phyloP scores from a whole-genome alignment of 139 green algal species.

The Chlamydomonas sp. region DNA sequence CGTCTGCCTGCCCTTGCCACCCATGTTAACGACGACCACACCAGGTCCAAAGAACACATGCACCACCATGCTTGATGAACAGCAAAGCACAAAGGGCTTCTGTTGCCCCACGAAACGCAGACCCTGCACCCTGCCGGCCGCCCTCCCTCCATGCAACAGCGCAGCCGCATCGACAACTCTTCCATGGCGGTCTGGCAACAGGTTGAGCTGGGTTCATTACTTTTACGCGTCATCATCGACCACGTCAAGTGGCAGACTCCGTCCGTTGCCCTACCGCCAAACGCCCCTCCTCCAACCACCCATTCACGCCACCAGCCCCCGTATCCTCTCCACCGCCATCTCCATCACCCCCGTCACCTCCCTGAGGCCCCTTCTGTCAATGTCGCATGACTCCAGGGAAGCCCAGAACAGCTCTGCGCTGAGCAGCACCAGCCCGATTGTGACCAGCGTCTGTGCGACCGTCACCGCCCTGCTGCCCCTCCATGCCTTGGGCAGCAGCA shows the following conservation, averaged over 20 bases:
- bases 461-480: not conserved
- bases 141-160: no score
- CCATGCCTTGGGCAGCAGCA: not conserved
- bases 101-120: no score
- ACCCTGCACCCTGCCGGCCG: no score
- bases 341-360: constrained; percentile 8
- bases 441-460: not conserved
- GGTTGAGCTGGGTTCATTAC: no score
- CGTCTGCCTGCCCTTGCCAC: no score
- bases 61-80: no score
- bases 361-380: constrained; percentile 6
- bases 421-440: constrained; percentile 10
- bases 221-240: no score
- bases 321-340: not conserved
- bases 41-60: no score
- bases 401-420: constrained; percentile 33
- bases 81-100: no score
- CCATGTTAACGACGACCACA: no score
- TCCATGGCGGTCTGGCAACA: no score
- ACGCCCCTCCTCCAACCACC: not conserved
- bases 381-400: not conserved
- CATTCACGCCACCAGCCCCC: not conserved
- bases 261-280: not conserved
- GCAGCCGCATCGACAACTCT: no score
- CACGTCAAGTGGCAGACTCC: not conserved